These are phyloP conservation scores for Rubia yunnanensis DNA, from an alignment of 257 asterid genomes.

Conservation along the genomic window DNA sequence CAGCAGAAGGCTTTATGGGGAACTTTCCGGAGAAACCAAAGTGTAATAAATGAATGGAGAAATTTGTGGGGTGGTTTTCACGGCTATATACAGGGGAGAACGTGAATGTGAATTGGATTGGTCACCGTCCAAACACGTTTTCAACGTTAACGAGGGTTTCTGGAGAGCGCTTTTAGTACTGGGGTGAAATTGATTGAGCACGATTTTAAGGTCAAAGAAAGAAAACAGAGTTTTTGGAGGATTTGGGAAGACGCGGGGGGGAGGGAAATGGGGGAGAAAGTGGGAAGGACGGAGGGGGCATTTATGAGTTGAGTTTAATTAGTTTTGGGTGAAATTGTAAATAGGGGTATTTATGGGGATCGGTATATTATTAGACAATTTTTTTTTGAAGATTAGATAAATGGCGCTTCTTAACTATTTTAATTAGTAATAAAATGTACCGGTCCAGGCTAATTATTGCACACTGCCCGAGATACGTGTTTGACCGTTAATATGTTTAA, in stretches of 20 bases:
- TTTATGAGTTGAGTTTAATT: too few species aligned
- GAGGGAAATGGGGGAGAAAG: not conserved
- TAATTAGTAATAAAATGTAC: too few species aligned
- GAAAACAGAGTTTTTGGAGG: not conserved
- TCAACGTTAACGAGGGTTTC: conserved; percentile 7
- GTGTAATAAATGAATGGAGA: not conserved
- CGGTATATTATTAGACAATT: too few species aligned
- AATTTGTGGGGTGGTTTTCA: not conserved
- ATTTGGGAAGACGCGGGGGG: not conserved
- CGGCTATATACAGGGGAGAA: not conserved
- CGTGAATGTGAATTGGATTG: not conserved
- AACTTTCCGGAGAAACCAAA: not conserved
- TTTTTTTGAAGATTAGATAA: too few species aligned
- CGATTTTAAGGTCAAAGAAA: not conserved
- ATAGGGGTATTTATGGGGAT: too few species aligned
- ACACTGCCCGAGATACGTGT: too few species aligned
- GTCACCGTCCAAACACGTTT: conserved; percentile 22
- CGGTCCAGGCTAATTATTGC: too few species aligned
- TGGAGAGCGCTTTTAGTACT: not conserved
- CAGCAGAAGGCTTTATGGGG: too few species aligned
- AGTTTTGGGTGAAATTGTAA: too few species aligned
- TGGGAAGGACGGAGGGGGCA: not conserved
- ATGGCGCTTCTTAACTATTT: too few species aligned
- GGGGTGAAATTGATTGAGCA: not conserved
- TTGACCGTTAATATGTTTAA: too few species aligned